These are phyloP conservation scores for Paecilomyces sp. DNA, from an alignment of 2,329 filamentous ascomycete species.

Conservation along the genomic window DNA sequence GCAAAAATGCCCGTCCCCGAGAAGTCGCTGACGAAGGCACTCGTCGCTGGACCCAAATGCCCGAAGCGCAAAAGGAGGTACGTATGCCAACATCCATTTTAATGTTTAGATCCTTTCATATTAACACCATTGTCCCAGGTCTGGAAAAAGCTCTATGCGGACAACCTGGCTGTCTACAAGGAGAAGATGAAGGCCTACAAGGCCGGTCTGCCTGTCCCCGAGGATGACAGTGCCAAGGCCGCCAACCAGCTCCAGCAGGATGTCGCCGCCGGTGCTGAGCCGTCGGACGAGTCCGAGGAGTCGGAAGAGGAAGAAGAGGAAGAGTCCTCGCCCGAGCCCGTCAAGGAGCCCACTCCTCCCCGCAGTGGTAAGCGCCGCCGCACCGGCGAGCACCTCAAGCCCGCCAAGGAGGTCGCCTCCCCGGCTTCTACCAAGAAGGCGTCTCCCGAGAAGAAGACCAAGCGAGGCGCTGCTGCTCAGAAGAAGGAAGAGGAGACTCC, in stretches of 20 bases:
- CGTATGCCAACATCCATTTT: constrained; percentile 12
- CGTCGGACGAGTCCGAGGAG: constrained; percentile 24
- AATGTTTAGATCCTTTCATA: background rate
- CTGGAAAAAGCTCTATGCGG: constrained; percentile 53
- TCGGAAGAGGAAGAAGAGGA: constrained; percentile 19
- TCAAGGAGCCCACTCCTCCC: constrained; percentile 37
- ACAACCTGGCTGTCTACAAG: constrained; percentile 51
- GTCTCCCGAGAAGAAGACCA: constrained; percentile 25
- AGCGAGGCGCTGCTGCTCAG: constrained; percentile 19
- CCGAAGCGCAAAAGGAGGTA: constrained; percentile 63
- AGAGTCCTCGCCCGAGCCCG: constrained; percentile 28
- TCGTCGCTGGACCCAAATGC: constrained; percentile 75
- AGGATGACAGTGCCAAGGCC: constrained; percentile 38
- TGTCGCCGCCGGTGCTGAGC: constrained; percentile 28
- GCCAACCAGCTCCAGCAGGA: constrained; percentile 36
- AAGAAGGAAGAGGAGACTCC: constrained; percentile 21
- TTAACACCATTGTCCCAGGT: constrained; percentile 23
- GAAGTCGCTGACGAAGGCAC: constrained; percentile 84
- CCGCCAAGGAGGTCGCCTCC: constrained; percentile 23
- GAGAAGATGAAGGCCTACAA: constrained; percentile 51
- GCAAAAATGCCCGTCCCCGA: constrained; percentile 68
- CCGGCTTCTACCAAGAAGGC: constrained; percentile 28
- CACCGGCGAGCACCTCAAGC: constrained; percentile 27
- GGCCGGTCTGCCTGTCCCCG: constrained; percentile 37
- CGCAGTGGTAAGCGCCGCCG: constrained; percentile 37